Base-by-base conservation (phyloP, 352 stramenopile species). In the Pythium biforme region DNA sequence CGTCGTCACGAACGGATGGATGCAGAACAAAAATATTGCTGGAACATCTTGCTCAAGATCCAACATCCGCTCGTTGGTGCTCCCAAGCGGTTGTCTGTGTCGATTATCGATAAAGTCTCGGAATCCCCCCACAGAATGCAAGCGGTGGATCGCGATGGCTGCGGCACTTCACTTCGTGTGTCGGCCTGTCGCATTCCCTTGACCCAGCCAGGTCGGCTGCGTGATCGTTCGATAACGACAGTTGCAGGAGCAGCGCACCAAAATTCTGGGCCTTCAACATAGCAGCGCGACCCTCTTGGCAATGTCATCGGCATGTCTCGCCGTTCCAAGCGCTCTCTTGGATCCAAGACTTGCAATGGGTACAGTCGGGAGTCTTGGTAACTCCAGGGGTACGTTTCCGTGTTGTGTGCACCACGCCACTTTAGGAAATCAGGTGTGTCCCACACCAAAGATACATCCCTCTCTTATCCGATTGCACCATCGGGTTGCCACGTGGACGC, bases 401-500 rank as follows among this genome's bases (percentile, higher is more conserved):
- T 43, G 1, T 50, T 22, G 49, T 39, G 52, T 55, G 17, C 25
- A 55, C 48, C n/a, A 34, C 27, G 20, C 34, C 8, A 61, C 45
- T 19, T 3, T 20, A n/a, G 37, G 37, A 20, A 3, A n/a, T n/a
- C 1, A 17, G 2, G 4, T 19, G 37, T 55, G 49, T n/a, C 26
- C 29, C 49, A 55, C 49, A 55, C 31, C 29, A 45, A 51, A 43
- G 15, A 27, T 34, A 7, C 3, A 29, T 10, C 43, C 55, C 57
- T 51, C 17, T 40, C 46, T 26, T 23, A 64, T 26, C 33, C 12
- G 46, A 56, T 64, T 20, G 17, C 27, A 12, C 29, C 15, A 20
- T 45, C 20, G 33, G n/a, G n/a, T n/a, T 57, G 51, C 52, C 52
- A 59, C 52, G 52, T 59, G 52, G 52, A 59, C 50, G n/a, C 49